Evolutionary conservation across 495 filamentous ascomycete species (phyloP).

Genomic region (Lichenothelia convexa): DNA sequence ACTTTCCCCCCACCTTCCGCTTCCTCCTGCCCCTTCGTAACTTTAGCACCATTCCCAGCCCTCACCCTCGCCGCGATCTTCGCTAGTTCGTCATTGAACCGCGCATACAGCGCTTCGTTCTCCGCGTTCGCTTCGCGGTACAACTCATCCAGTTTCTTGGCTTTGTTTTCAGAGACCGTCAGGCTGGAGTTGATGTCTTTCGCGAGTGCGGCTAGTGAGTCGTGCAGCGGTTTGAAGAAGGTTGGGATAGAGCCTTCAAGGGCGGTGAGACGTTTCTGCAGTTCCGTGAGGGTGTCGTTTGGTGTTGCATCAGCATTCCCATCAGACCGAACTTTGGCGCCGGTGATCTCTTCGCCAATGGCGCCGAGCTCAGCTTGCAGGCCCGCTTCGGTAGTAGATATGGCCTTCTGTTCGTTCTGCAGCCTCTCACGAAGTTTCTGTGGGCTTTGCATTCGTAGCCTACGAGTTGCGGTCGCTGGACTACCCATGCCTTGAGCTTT

Average conservation of each 20-base stretch:
- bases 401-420: slow-evolving; percentile 56
- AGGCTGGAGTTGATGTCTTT: slow-evolving; percentile 52
- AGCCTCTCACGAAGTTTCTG: slow-evolving; percentile 86
- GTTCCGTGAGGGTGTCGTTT: slow-evolving; percentile 4
- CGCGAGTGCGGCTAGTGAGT: slow-evolving; percentile 41
- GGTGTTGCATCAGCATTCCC: slow-evolving; percentile 8
- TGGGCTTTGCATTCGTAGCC: slow-evolving; percentile 71
- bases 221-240: slow-evolving; percentile 40
- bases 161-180: slow-evolving; percentile 54
- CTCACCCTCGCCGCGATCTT: slow-evolving; percentile 64
- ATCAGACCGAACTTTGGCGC: slow-evolving; percentile 9
- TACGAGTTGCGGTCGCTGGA: no score
- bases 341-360: slow-evolving; percentile 65
- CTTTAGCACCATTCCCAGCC: slow-evolving; percentile 49
- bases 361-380: slow-evolving; percentile 61
- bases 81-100: slow-evolving; percentile 76
- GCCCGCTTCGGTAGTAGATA: slow-evolving; percentile 45
- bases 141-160: slow-evolving; percentile 68
- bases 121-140: slow-evolving; percentile 80
- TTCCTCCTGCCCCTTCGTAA: slow-evolving; percentile 36
- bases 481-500: not conserved
- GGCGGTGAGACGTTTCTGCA: slow-evolving; percentile 36
- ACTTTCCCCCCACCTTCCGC: slow-evolving; percentile 11
- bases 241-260: slow-evolving; percentile 48
- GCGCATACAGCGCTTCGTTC: slow-evolving; percentile 85